Conservation (phyloP, 345 rosid species). For the Ailanthus altissimus region DNA sequence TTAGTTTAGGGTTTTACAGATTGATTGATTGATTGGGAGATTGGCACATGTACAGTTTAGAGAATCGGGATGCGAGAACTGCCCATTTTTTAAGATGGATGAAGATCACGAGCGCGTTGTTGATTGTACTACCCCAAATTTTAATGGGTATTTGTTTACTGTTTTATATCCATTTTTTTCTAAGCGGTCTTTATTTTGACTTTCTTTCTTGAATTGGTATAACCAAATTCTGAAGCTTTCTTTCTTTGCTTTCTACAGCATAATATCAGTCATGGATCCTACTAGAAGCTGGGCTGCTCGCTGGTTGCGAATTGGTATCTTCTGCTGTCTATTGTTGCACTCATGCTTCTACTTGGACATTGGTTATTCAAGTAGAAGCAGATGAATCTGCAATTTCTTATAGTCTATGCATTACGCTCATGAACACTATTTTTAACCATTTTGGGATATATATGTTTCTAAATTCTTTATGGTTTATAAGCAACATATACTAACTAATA, state of each 20-base stretch:
- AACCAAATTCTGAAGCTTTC: not conserved
- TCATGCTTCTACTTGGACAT: not conserved
- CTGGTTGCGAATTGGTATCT: slow-evolving; percentile 89
- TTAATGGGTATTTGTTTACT: slow-evolving; percentile 56
- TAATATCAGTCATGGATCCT: slow-evolving; percentile 97
- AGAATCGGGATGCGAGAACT: slow-evolving; percentile 88
- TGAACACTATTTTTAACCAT: not conserved
- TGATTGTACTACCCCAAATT: slow-evolving; percentile 85
- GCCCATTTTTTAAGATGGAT: slow-evolving; percentile 84
- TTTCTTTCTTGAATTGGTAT: not conserved
- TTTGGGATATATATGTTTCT: not conserved
- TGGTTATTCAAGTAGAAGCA: not conserved
- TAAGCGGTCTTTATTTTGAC: not conserved
- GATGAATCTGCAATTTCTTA: slow-evolving; percentile 42
- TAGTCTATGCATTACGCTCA: not conserved
- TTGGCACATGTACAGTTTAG: slow-evolving; percentile 43
- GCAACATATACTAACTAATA: not conserved
- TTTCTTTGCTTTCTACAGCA: slow-evolving; percentile 38
- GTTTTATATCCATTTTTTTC: not conserved
- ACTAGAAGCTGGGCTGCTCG: slow-evolving; percentile 96
- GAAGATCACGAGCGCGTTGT: slow-evolving; percentile 81
- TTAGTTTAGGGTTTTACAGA: slow-evolving; percentile 6
- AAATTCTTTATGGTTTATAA: not conserved
- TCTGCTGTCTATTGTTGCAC: not conserved
- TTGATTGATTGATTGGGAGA: not conserved